phyloP scores from a whole-genome alignment of 345 rosid genomes.

The Corchorus capsularis region DNA sequence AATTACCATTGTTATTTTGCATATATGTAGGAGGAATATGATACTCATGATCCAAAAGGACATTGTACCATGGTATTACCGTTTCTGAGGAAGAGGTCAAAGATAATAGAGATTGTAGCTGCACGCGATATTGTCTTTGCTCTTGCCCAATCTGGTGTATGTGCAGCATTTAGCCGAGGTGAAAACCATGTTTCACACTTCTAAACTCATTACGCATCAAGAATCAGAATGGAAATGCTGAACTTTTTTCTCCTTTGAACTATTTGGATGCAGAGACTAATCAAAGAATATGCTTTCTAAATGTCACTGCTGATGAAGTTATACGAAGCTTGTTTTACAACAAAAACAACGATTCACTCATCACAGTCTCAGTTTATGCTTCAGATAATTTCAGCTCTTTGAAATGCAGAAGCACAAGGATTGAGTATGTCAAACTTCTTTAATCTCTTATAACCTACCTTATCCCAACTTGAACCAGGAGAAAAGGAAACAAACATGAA shows the following conservation, averaged over 20 bases:
- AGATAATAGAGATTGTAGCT: slow-evolving; percentile 93
- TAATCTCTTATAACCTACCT: background rate
- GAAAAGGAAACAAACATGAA: background rate
- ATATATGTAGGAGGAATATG: slow-evolving; percentile 76
- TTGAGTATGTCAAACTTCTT: slow-evolving; percentile 43
- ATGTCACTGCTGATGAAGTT: slow-evolving; percentile 63
- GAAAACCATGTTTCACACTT: background rate
- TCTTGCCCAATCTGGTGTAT: slow-evolving; percentile 92
- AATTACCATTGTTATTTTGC: background rate
- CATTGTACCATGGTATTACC: slow-evolving; percentile 78
- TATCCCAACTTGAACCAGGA: background rate
- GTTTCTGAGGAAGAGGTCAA: slow-evolving; percentile 84
- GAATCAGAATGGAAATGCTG: background rate
- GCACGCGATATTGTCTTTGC: slow-evolving; percentile 95
- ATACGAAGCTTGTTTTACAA: slow-evolving; percentile 68
- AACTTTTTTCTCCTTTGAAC: background rate
- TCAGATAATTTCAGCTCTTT: slow-evolving; percentile 67
- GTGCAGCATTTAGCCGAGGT: slow-evolving; percentile 97
- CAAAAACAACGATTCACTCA: slow-evolving; percentile 68
- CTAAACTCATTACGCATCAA: background rate
- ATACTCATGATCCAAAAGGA: slow-evolving; percentile 94
- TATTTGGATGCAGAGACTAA: slow-evolving; percentile 53
- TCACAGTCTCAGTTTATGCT: slow-evolving; percentile 68
- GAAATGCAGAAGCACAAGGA: slow-evolving; percentile 69
- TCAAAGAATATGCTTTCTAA: slow-evolving; percentile 65